Evolutionary conservation across 1,284 basidiomycete genomes (phyloP).

Genomic region (Ganoderma resinaceum): DNA sequence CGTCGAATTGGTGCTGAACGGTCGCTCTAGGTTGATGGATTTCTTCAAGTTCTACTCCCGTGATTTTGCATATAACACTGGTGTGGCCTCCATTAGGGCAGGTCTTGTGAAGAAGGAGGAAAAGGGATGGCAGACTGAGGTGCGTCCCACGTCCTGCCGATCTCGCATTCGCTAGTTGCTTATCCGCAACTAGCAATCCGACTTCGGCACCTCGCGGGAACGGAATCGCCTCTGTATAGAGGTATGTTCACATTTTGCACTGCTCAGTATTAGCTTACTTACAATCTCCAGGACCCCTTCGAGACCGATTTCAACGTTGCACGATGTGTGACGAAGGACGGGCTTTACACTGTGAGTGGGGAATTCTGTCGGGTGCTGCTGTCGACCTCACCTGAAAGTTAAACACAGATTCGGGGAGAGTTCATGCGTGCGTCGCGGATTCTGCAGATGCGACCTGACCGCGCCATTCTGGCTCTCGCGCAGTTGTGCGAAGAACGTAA

Average conservation of each 20-base stretch:
- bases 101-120: conserved; percentile 90
- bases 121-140: conserved; percentile 95
- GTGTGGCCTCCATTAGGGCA: conserved; percentile 91
- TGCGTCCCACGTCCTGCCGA: conserved; percentile 45
- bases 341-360: conserved; percentile 84
- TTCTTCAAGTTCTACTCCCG: conserved; percentile 98
- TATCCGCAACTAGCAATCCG: conserved; percentile 39
- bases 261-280: conserved; percentile 15
- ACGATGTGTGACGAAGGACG: conserved; percentile 95
- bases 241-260: conserved; percentile 53
- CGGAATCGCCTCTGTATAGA: conserved; percentile 94
- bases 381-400: neutral
- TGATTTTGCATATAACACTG: conserved; percentile 92
- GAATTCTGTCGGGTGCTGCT: neutral
- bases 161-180: neutral
- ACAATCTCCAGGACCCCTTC: conserved; percentile 83
- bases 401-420: conserved; percentile 91
- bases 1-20: neutral
- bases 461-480: conserved; percentile 81
- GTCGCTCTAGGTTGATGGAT: conserved; percentile 79
- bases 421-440: conserved; percentile 96
- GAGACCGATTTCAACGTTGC: conserved; percentile 96
- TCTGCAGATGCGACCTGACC: conserved; percentile 78
- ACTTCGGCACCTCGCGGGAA: conserved; percentile 81
- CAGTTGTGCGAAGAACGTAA: conserved; percentile 85